phyloP scores from a whole-genome alignment of 1,284 basidiomycete species.

The Ceratorhiza oryzae-sativae region DNA sequence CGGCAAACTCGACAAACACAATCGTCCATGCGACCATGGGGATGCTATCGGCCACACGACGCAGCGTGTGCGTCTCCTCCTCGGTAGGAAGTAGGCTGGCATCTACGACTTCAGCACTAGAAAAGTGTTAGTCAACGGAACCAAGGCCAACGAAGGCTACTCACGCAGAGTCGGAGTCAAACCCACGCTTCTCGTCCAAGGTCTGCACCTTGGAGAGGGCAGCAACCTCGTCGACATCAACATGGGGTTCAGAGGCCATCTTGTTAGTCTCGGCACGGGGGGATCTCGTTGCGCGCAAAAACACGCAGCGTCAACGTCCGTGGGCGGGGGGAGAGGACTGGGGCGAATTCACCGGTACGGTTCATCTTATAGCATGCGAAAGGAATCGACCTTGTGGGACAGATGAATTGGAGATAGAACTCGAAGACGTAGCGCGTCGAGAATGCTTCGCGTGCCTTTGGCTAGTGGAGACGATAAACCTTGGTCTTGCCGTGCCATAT shows the following conservation, averaged over 20 bases:
- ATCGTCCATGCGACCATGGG: slow-evolving; percentile 66
- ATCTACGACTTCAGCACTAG: slow-evolving; percentile 20
- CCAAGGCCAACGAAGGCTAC: background rate
- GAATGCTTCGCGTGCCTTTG: slow-evolving; percentile 36
- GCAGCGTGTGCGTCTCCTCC: slow-evolving; percentile 67
- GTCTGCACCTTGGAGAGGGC: slow-evolving; percentile 37
- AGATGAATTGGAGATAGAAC: slow-evolving; percentile 30
- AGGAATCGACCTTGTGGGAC: slow-evolving; percentile 6
- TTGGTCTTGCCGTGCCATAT: background rate
- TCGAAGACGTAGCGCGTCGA: slow-evolving; percentile 28
- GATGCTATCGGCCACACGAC: slow-evolving; percentile 66
- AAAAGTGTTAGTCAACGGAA: background rate
- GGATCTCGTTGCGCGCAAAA: slow-evolving; percentile 30
- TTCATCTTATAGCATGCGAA: slow-evolving; percentile 3
- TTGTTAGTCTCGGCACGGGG: slow-evolving; percentile 31
- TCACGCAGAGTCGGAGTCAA: slow-evolving; percentile 17
- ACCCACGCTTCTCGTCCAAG: slow-evolving; percentile 29
- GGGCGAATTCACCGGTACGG: background rate
- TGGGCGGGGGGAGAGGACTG: slow-evolving; percentile 20
- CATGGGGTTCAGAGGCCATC: slow-evolving; percentile 35
- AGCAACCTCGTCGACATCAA: slow-evolving; percentile 28
- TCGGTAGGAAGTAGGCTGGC: slow-evolving; percentile 62
- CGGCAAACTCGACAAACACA: slow-evolving; percentile 72
- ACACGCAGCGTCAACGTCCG: slow-evolving; percentile 37
- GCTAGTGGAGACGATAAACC: slow-evolving; percentile 28